phyloP scores from a whole-genome alignment of 345 rosid species.

The Corchorus olitorius region DNA sequence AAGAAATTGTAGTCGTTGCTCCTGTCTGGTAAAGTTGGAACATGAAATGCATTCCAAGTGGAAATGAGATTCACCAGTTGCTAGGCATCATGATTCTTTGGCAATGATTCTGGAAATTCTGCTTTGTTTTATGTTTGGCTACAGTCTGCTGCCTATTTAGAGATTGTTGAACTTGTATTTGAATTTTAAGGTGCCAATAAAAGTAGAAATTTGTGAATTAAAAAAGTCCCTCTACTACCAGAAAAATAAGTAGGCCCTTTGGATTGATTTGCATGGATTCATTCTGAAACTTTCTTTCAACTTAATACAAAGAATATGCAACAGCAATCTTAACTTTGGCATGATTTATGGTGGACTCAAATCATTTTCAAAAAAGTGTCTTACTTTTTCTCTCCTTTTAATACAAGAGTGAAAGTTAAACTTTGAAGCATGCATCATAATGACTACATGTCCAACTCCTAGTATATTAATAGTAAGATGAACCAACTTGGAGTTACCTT shows the following conservation, averaged over 20 bases:
- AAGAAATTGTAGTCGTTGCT: conserved; percentile 1
- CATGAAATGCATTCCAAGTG: conserved; percentile 9
- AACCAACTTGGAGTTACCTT: not conserved
- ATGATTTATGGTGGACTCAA: not conserved
- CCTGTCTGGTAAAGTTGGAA: not conserved
- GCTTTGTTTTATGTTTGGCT: not conserved
- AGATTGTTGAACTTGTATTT: not conserved
- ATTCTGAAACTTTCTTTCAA: not conserved
- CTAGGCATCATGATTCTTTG: not conserved
- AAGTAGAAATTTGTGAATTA: not conserved
- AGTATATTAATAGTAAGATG: not conserved
- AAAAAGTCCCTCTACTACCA: not conserved
- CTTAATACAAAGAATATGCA: not conserved
- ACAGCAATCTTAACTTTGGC: not conserved
- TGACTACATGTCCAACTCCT: not conserved
- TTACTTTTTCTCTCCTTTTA: not conserved
- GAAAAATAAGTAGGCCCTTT: not conserved
- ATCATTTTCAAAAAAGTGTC: not conserved
- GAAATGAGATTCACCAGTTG: not conserved
- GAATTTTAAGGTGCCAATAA: not conserved
- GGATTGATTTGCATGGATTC: not conserved
- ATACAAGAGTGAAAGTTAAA: conserved; percentile 9
- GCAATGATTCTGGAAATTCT: not conserved
- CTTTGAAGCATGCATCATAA: not conserved
- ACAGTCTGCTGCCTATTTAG: not conserved